phyloP scores from a whole-genome alignment of 2,329 filamentous ascomycete species.

The Penicillium polonicum region DNA sequence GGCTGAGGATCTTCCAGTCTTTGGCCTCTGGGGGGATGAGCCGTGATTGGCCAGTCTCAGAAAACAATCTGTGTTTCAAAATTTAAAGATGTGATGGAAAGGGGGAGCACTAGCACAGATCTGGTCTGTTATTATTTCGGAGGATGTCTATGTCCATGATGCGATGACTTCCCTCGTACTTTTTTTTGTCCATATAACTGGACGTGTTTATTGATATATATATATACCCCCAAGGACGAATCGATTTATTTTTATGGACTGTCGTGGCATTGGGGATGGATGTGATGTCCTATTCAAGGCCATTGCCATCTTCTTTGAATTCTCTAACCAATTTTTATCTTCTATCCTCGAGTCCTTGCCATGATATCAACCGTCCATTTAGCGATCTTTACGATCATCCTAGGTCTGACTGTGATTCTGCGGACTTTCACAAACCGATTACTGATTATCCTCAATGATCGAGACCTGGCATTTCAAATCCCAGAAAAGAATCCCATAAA shows the following conservation, averaged over 20 bases:
- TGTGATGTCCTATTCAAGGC: background rate
- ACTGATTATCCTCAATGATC: conserved; percentile 45
- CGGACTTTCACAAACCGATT: no score
- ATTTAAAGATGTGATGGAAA: background rate
- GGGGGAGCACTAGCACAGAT: background rate
- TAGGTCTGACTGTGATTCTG: no score
- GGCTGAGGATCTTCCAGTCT: conserved; percentile 35
- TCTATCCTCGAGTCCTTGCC: background rate
- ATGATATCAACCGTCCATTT: background rate
- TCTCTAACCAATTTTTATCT: background rate
- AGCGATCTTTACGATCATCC: no score
- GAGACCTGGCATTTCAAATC: conserved; percentile 38
- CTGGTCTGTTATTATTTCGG: background rate
- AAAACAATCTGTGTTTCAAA: background rate
- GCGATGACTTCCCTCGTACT: background rate
- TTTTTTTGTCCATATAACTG: background rate
- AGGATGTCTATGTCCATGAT: background rate
- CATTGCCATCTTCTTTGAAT: background rate
- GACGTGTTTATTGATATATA: background rate
- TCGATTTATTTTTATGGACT: background rate
- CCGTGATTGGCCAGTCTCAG: conserved; percentile 7
- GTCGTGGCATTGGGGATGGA: background rate
- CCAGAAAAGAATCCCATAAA: conserved; percentile 39
- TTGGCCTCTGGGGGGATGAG: conserved; percentile 34
- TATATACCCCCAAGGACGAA: background rate